Percentiles rank a stretch among this genome's conserved stretches.
These are phyloP conservation scores for Pulicaria dysenterica DNA, from an alignment of 129 eudicot species.

Conservation along the genomic window DNA sequence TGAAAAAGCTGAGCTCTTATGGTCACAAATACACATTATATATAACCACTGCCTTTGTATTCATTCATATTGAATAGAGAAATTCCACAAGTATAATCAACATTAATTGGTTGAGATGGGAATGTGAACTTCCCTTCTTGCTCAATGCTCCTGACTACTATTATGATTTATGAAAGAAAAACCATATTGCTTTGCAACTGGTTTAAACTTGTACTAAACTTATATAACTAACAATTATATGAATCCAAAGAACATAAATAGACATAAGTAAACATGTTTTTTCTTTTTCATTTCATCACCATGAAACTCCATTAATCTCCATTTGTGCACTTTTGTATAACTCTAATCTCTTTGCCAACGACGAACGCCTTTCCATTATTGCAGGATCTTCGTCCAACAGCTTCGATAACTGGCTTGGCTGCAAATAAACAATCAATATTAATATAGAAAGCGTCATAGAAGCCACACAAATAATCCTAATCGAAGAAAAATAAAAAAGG, in stretches of 20 bases:
- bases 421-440: conserved; percentile 10
- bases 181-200: conserved; percentile 31
- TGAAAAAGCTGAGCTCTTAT: no score
- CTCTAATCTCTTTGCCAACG: conserved; percentile 46
- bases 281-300: conserved; percentile 24
- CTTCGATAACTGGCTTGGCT: conserved; percentile 48
- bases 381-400: conserved; percentile 57
- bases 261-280: conserved; percentile 19
- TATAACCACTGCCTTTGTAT: no score
- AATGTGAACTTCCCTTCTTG: not conserved
- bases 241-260: not conserved
- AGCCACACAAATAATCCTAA: not conserved
- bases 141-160: not conserved
- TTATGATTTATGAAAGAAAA: not conserved
- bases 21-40: no score
- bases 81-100: not conserved
- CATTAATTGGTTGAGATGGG: not conserved
- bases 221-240: conserved; percentile 2
- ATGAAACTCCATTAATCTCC: conserved; percentile 43
- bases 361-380: conserved; percentile 49
- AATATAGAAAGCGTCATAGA: not conserved
- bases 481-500: no score
- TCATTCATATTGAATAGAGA: no score
- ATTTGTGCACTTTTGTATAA: conserved; percentile 50
- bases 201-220: conserved; percentile 1